A percentile compares a stretch with the other conserved stretches of the same genome.
These are phyloP conservation scores for Gossypium herbaceum DNA, from an alignment of 345 rosid genomes.

Conservation along the genomic window DNA sequence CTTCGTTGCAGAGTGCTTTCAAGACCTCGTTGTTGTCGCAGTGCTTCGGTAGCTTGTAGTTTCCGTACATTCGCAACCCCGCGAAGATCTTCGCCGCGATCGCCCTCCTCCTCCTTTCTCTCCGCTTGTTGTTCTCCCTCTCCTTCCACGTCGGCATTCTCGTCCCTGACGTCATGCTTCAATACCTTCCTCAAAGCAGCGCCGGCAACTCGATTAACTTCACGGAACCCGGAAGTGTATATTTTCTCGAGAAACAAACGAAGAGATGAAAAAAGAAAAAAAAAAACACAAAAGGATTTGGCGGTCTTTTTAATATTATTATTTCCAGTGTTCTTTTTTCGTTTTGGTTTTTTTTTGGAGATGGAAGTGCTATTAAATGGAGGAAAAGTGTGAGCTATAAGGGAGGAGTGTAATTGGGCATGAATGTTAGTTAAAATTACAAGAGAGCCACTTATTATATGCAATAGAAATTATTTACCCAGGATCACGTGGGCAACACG, in stretches of 20 bases:
- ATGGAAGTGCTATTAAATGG: conserved; percentile 21
- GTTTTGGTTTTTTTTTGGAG: background rate
- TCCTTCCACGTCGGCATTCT: conserved; percentile 98
- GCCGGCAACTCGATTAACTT: background rate
- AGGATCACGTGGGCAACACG: conserved; percentile 57
- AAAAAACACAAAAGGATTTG: background rate
- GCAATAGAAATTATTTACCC: conserved; percentile 13
- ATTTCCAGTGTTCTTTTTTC: background rate
- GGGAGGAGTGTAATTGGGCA: conserved; percentile 24
- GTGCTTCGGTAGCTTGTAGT: conserved; percentile 93
- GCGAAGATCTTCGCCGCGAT: conserved; percentile 93
- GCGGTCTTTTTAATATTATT: conserved; percentile 15
- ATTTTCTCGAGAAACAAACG: conserved; percentile 22
- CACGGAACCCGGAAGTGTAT: background rate
- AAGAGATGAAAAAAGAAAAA: conserved; percentile 7
- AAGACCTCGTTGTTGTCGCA: conserved; percentile 97
- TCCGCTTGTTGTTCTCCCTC: conserved; percentile 91
- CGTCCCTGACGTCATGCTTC: conserved; percentile 75
- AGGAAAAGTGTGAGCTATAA: conserved; percentile 21
- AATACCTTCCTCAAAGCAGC: background rate
- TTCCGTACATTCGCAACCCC: conserved; percentile 84
- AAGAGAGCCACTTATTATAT: conserved; percentile 24
- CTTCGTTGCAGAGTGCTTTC: conserved; percentile 89
- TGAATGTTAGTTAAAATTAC: conserved; percentile 12
- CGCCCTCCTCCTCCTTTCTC: conserved; percentile 89